Evolutionary conservation across 2,329 filamentous ascomycete species (phyloP), one percentile per base, ranked within the genome.

Genomic region (Calycina herbarum): DNA sequence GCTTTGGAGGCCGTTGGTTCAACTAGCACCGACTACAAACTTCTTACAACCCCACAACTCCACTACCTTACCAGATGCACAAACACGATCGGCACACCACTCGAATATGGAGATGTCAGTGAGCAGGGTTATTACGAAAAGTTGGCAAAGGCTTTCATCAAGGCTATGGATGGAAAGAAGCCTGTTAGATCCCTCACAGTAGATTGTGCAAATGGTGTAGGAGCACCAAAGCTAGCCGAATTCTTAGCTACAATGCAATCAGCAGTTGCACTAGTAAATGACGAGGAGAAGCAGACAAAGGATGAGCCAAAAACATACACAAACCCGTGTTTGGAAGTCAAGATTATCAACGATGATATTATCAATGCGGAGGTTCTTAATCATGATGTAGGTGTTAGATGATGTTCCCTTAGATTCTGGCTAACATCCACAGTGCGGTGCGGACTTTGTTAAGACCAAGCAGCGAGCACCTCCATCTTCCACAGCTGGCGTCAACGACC

Each of bases 71-170:
- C 94, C 38, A 92, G 95, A 70, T 96, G 94, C 78, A 86, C 93
- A 80, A 99, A 99, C 81, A 98, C 94, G 0, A 86, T 95, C 73
- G 92, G 91, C 67, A 96, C 92, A 1, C 89, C 91, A 64, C 89
- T 93, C 72, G 86, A 93, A 20, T 99, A 98, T 76, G 95, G 95
- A 65, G 88, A 93, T 76, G 86, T 93, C 62, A 96, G 91, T 68
- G 94, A 98, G 81, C 83, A 87, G 66, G 95, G 95, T 42, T 99
- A 99, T 81, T 98, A 98, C 79, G 86, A 95, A 80, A 99, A 99
- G 83, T 86, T 97, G 63, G 86, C 87, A 51, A 84, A 87, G 66
- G 94, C 95, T 27, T 97, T 97, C 80, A 90, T 90, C 76, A 88
- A 87, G 68, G 91, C 94, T 64, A 89, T 97, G 79, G 87, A 88